phyloP scores from a whole-genome alignment of 768 basidiomycete species.

The Erythrobasidium yunnanense region DNA sequence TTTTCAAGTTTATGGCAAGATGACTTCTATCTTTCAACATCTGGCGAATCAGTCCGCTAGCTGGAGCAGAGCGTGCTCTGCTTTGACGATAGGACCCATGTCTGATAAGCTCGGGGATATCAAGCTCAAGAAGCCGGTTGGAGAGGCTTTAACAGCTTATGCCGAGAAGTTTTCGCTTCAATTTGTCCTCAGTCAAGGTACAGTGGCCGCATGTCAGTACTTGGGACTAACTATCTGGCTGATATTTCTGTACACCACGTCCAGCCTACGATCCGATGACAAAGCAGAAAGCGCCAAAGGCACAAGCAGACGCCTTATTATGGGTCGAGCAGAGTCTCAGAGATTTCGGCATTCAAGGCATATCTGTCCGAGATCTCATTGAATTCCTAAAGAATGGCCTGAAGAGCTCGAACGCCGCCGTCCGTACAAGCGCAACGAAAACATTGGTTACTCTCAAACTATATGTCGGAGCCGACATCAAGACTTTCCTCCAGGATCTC shows the following conservation, averaged over 20 bases:
- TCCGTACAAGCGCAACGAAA: slow-evolving; percentile 87
- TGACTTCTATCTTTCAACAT: slow-evolving; percentile 63
- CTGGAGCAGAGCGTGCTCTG: slow-evolving; percentile 74
- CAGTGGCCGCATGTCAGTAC: slow-evolving; percentile 32
- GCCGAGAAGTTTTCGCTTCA: slow-evolving; percentile 88
- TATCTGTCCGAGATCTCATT: slow-evolving; percentile 71
- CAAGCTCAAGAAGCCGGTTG: slow-evolving; percentile 92
- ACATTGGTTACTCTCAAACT: slow-evolving; percentile 78
- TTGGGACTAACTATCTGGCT: neutral
- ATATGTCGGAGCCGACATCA: slow-evolving; percentile 83
- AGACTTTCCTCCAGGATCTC: slow-evolving; percentile 81
- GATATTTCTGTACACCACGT: slow-evolving; percentile 6
- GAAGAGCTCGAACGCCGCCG: slow-evolving; percentile 85
- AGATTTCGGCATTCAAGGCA: slow-evolving; percentile 83
- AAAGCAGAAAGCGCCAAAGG: slow-evolving; percentile 96
- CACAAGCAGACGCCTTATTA: slow-evolving; percentile 72
- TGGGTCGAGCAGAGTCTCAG: slow-evolving; percentile 78
- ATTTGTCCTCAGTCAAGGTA: slow-evolving; percentile 86
- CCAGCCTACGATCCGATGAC: slow-evolving; percentile 81
- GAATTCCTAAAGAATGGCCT: slow-evolving; percentile 78
- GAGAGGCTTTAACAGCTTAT: slow-evolving; percentile 69
- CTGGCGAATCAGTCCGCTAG: slow-evolving; percentile 69
- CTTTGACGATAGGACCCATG: slow-evolving; percentile 67
- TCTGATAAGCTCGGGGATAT: slow-evolving; percentile 90
- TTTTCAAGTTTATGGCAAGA: slow-evolving; percentile 84